These are phyloP conservation scores for Penicillium rolfsii DNA, from an alignment of 2,329 filamentous ascomycete species.

Conservation along the genomic window DNA sequence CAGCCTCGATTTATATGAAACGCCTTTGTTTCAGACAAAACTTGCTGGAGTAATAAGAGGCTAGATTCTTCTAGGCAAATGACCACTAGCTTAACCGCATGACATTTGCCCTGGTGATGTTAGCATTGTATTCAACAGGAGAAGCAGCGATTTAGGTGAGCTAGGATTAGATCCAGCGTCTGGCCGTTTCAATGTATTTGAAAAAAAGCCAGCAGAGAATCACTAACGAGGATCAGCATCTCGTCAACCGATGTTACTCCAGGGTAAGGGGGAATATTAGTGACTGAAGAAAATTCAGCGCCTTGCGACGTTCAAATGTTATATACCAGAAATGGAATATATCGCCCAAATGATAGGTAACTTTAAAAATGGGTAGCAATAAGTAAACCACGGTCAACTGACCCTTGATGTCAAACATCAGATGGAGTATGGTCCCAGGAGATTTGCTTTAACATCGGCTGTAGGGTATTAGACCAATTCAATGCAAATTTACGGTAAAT, in stretches of 20 bases:
- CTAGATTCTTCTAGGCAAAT: constrained; percentile 56
- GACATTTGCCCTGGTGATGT: constrained; percentile 61
- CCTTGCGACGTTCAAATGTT: not conserved
- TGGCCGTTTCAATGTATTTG: too few species aligned
- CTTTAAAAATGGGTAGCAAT: not conserved
- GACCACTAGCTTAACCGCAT: constrained; percentile 45
- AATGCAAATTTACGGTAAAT: not conserved
- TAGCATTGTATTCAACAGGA: constrained; percentile 43
- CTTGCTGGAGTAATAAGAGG: constrained; percentile 60
- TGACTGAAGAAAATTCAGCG: too few species aligned
- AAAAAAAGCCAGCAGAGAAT: too few species aligned
- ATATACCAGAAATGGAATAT: not conserved
- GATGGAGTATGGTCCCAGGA: not conserved
- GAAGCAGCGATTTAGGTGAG: constrained; percentile 61
- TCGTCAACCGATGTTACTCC: not conserved
- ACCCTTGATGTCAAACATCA: not conserved
- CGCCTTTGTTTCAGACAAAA: constrained; percentile 8
- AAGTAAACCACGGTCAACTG: not conserved
- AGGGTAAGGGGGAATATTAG: not conserved
- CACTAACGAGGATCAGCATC: too few species aligned
- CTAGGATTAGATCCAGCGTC: constrained; percentile 38
- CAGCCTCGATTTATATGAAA: not conserved
- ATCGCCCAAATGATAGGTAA: not conserved
- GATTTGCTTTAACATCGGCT: too few species aligned
- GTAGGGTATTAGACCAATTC: too few species aligned